Evolutionary conservation across 1,139 yeast species (phyloP).

Genomic region (Sugiyamaella sp.): DNA sequence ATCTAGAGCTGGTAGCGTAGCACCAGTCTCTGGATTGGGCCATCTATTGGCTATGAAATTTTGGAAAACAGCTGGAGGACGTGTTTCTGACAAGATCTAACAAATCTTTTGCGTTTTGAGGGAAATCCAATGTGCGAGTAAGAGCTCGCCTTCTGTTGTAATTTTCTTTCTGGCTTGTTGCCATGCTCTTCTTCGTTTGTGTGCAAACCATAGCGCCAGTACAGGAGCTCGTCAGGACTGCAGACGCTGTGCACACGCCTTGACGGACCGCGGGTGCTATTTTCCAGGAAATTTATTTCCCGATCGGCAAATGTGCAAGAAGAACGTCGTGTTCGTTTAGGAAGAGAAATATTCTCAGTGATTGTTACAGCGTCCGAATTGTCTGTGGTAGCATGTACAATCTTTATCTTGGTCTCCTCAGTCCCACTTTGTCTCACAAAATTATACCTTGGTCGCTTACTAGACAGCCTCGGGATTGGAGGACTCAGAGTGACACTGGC

Average conservation of each 20-base stretch:
- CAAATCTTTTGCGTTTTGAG: not conserved
- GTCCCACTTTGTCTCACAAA: not conserved
- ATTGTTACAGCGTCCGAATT: not conserved
- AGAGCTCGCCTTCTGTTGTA: not conserved
- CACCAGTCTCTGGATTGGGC: no score
- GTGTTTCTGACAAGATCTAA: not conserved
- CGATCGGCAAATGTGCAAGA: not conserved
- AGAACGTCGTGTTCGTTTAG: not conserved
- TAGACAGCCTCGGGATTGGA: not conserved
- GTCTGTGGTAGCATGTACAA: not conserved
- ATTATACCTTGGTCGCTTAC: not conserved
- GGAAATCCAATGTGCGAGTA: no score
- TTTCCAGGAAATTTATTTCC: not conserved
- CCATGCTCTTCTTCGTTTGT: not conserved
- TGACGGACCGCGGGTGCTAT: no score
- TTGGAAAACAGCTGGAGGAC: not conserved
- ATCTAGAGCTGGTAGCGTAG: no score
- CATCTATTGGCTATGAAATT: no score
- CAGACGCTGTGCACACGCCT: not conserved
- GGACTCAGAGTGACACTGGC: not conserved
- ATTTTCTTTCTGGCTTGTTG: not conserved
- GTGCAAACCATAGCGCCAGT: not conserved
- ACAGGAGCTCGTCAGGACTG: not conserved
- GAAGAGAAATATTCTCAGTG: not conserved
- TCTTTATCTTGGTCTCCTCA: no score